Conservation (phyloP, 1,139 yeast species). For the Debaryomyces psychrophilus region DNA sequence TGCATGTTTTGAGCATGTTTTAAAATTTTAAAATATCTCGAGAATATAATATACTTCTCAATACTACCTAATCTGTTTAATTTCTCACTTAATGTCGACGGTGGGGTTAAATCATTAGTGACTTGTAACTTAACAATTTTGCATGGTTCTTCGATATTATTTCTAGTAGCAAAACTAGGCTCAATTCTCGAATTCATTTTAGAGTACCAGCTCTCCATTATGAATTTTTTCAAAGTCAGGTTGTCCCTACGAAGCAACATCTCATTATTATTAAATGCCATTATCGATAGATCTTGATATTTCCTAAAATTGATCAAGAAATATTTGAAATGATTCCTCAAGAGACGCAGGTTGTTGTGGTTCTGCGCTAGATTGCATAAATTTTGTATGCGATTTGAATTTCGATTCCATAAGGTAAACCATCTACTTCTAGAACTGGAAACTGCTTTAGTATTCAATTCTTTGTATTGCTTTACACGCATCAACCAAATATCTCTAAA, state of each 20-base stretch:
- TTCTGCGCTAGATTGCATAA: neutral
- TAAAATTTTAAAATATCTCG: slow-evolving; percentile 24
- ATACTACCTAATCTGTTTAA: slow-evolving; percentile 13
- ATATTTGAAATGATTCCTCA: neutral
- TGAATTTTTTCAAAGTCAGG: neutral
- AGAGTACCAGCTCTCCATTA: slow-evolving; percentile 15
- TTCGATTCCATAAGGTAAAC: neutral
- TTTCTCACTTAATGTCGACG: slow-evolving; percentile 17
- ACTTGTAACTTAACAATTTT: neutral
- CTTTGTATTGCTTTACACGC: neutral
- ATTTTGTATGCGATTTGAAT: neutral
- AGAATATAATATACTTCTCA: slow-evolving; percentile 15
- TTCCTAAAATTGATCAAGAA: neutral
- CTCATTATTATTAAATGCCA: neutral
- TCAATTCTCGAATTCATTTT: slow-evolving; percentile 14
- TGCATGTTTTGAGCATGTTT: slow-evolving; percentile 12
- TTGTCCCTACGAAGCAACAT: neutral
- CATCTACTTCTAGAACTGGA: neutral
- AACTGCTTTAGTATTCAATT: neutral
- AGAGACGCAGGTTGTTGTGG: neutral
- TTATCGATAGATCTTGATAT: neutral
- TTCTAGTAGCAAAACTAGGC: neutral
- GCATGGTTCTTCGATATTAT: neutral
- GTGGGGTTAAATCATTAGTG: neutral
- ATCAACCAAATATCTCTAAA: slow-evolving; percentile 6